Percentiles rank a stretch among this genome's conserved stretches.
These are phyloP conservation scores for Suhomyces wounanorum DNA, from an alignment of 1,139 yeast species.

Conservation along the genomic window DNA sequence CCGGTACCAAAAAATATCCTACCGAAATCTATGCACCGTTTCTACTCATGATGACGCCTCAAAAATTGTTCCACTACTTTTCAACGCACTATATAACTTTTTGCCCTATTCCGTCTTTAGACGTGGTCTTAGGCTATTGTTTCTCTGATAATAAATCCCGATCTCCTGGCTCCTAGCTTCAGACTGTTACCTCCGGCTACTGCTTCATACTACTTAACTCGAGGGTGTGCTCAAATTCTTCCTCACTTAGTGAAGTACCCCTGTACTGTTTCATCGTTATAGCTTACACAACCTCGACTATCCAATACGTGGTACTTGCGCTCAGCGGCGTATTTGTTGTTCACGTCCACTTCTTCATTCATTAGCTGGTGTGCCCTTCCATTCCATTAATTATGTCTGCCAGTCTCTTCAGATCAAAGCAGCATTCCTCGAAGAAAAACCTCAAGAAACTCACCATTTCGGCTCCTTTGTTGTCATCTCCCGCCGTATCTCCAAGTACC, in stretches of 20 bases:
- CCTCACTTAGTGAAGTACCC: background rate
- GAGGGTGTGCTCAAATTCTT: background rate
- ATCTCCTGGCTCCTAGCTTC: slow-evolving; percentile 8
- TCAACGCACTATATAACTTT: slow-evolving; percentile 2
- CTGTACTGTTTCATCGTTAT: background rate
- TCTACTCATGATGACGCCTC: slow-evolving; percentile 2
- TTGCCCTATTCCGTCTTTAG: slow-evolving; percentile 3
- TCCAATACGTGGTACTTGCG: background rate
- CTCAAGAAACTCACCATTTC: slow-evolving; percentile 34
- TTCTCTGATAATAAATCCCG: slow-evolving; percentile 1
- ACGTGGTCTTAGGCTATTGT: slow-evolving; percentile 5
- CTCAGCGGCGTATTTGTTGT: background rate
- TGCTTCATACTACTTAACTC: background rate
- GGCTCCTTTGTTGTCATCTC: slow-evolving; percentile 23
- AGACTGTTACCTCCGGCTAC: slow-evolving; percentile 9
- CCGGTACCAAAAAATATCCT: slow-evolving; percentile 3
- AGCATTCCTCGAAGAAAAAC: slow-evolving; percentile 29
- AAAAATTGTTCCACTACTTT: slow-evolving; percentile 4
- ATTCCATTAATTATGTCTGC: slow-evolving; percentile 25
- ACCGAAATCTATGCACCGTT: slow-evolving; percentile 3
- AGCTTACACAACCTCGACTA: background rate
- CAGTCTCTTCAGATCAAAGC: slow-evolving; percentile 32
- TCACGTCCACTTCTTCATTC: background rate
- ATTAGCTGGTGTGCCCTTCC: background rate
- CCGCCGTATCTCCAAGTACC: slow-evolving; percentile 8